Conservation (phyloP, 208 protist genomes). For the Acanthamoeba lenticulata region DNA sequence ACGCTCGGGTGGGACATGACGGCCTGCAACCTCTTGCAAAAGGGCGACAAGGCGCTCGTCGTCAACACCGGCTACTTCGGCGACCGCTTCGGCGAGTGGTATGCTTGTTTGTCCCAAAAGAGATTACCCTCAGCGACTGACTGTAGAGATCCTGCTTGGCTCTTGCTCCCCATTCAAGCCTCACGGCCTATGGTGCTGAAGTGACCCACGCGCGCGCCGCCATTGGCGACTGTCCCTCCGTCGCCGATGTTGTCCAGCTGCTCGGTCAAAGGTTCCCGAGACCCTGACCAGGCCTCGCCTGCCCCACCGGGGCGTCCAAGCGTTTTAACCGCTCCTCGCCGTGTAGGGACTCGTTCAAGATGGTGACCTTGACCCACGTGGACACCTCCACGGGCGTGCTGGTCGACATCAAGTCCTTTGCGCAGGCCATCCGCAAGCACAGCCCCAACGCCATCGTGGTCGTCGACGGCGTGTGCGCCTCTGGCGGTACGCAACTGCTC, state of each 20-base stretch:
- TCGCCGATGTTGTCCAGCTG: background rate
- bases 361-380: conserved; percentile 69
- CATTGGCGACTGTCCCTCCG: conserved; percentile 41
- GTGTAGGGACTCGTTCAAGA: conserved; percentile 32
- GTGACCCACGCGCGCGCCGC: background rate
- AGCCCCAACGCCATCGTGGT: conserved; percentile 64
- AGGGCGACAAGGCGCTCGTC: conserved; percentile 68
- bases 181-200: conserved; percentile 7
- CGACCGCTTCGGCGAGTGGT: conserved; percentile 72
- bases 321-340: too few species aligned
- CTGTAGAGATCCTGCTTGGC: background rate
- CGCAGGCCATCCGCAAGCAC: conserved; percentile 3
- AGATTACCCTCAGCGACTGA: background rate
- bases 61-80: conserved; percentile 74
- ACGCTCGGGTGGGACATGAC: conserved; percentile 73
- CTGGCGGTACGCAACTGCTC: background rate
- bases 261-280: background rate
- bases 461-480: conserved; percentile 69
- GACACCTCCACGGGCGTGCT: conserved; percentile 71
- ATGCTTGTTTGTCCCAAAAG: background rate
- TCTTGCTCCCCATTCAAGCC: background rate
- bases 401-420: conserved; percentile 47
- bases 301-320: background rate
- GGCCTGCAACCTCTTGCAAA: conserved; percentile 67
- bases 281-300: background rate